Percentiles rank a stretch among this genome's conserved stretches.
phyloP scores from a whole-genome alignment of 192 early-diverging fungal species.

The Entomortierella beljakovae region DNA sequence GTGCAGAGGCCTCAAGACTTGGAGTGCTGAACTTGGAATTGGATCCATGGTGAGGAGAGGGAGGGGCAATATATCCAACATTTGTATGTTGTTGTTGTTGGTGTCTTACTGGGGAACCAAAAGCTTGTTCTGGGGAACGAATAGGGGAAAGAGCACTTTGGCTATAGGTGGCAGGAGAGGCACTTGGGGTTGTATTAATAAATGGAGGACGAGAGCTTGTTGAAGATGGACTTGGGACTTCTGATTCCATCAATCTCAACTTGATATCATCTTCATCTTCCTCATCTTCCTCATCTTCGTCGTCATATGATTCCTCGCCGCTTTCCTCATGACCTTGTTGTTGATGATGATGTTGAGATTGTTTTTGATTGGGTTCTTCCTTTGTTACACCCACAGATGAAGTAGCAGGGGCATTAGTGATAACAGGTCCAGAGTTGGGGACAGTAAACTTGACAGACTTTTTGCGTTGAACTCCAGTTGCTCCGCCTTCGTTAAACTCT shows the following conservation, averaged over 20 bases:
- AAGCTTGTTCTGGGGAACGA: conserved; percentile 20
- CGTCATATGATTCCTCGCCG: conserved; percentile 16
- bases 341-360: conserved; percentile 1
- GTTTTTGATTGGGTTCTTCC: not conserved
- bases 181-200: conserved; percentile 21
- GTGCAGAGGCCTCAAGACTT: not conserved
- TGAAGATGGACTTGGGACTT: conserved; percentile 24
- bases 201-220: conserved; percentile 10
- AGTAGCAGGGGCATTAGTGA: not conserved
- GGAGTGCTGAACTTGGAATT: too few species aligned
- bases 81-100: conserved; percentile 15
- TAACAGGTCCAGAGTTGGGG: conserved; percentile 35
- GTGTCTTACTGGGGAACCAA: conserved; percentile 4
- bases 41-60: not conserved
- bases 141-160: conserved; percentile 17
- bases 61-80: conserved; percentile 8
- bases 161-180: not conserved
- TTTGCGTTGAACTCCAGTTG: conserved; percentile 29
- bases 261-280: conserved; percentile 51
- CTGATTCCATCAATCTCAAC: conserved; percentile 37
- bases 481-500: too few species aligned
- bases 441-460: conserved; percentile 53
- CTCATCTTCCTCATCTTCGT: conserved; percentile 20
- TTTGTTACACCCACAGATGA: not conserved
- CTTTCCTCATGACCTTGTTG: conserved; percentile 1